A percentile compares a stretch with the other conserved stretches of the same genome.
Evolutionary conservation across 345 rosid genomes (phyloP).

Genomic region (Laguncularia racemosa): DNA sequence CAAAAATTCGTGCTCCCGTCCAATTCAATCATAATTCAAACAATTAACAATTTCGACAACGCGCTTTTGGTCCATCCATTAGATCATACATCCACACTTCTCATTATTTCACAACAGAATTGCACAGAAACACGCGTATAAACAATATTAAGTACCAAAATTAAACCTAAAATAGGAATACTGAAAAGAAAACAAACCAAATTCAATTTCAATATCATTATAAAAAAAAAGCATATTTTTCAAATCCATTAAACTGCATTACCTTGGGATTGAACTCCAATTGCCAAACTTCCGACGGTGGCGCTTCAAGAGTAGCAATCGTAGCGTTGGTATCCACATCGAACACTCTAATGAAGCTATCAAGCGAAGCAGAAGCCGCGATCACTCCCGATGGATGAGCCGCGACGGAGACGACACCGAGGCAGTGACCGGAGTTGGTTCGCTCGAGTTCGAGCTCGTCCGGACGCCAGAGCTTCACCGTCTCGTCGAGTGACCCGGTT

Average conservation of each 20-base stretch:
- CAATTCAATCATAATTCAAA: too few species aligned
- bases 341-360: constrained; percentile 89
- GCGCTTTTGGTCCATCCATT: too few species aligned
- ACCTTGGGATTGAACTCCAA: constrained; percentile 96
- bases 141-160: too few species aligned
- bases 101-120: too few species aligned
- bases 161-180: too few species aligned
- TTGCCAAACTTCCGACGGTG: constrained; percentile 97
- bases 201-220: too few species aligned
- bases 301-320: constrained; percentile 87
- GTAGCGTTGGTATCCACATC: constrained; percentile 90
- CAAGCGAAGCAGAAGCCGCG: constrained; percentile 92
- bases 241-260: background rate
- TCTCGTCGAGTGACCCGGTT: constrained; percentile 93
- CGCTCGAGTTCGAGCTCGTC: constrained; percentile 74
- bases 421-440: constrained; percentile 84
- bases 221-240: too few species aligned
- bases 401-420: constrained; percentile 91
- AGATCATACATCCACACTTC: too few species aligned
- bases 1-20: too few species aligned
- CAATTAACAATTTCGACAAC: too few species aligned
- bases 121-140: too few species aligned
- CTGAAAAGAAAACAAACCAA: too few species aligned
- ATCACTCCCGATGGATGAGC: constrained; percentile 94
- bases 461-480: constrained; percentile 75